phyloP scores from a whole-genome alignment of 2,329 filamentous ascomycete species.

The Xylaria sp. region DNA sequence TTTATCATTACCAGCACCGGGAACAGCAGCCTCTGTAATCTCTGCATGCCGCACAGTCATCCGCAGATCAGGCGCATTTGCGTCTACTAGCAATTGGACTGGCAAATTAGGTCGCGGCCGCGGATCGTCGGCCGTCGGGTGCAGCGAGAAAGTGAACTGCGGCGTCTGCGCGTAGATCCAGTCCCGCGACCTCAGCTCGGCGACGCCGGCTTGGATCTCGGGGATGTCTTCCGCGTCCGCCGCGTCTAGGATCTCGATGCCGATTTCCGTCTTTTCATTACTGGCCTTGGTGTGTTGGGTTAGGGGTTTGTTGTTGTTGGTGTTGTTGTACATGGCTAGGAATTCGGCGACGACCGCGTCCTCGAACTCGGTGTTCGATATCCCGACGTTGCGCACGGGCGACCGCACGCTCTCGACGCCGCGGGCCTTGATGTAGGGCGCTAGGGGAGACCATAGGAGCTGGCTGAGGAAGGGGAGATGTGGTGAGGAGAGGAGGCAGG shows the following conservation, averaged over 20 bases:
- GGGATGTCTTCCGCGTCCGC: constrained; percentile 58
- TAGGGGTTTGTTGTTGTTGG: not conserved
- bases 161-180: constrained; percentile 92
- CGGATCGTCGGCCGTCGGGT: constrained; percentile 68
- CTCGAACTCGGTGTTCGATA: constrained; percentile 61
- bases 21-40: constrained; percentile 45
- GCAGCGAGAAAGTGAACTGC: constrained; percentile 77
- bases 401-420: constrained; percentile 94
- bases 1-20: not conserved
- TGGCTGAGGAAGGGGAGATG: constrained; percentile 76
- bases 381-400: constrained; percentile 80
- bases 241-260: constrained; percentile 59
- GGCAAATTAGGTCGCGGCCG: constrained; percentile 60
- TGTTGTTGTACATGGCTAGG: constrained; percentile 68
- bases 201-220: constrained; percentile 70
- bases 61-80: constrained; percentile 26
- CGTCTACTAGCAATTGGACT: constrained; percentile 55
- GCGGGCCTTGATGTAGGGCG: constrained; percentile 78
- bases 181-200: constrained; percentile 70
- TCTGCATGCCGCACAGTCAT: constrained; percentile 56
- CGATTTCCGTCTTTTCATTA: constrained; percentile 39
- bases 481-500: constrained; percentile 82
- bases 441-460: constrained; percentile 82
- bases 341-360: constrained; percentile 74
- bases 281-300: too few relatives aligned